Percentiles rank a stretch among this genome's conserved stretches.
phyloP scores from a whole-genome alignment of 805 yeast species.

The Yamadazyma laniorum region DNA sequence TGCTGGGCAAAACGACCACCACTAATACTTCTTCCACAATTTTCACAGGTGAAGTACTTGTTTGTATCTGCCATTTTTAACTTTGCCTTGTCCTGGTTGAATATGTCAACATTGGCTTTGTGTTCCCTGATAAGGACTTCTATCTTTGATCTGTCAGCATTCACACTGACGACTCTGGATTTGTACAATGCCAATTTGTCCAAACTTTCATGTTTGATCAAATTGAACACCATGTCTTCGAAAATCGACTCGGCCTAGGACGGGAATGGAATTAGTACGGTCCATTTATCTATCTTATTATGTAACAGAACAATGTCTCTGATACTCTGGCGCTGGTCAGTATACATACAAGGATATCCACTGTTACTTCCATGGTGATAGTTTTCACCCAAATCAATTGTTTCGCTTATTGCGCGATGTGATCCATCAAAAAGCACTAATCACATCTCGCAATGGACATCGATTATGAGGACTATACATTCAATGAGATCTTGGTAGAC shows the following conservation, averaged over 20 bases:
- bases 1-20: constrained; percentile 94
- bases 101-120: constrained; percentile 39
- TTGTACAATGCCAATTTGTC: constrained; percentile 22
- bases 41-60: constrained; percentile 70
- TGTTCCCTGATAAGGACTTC: constrained; percentile 15
- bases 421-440: no score
- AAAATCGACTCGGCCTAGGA: constrained; percentile 38
- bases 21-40: constrained; percentile 83
- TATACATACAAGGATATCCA: constrained; percentile 15
- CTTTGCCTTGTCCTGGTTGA: constrained; percentile 49
- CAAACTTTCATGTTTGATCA: constrained; percentile 32
- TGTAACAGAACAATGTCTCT: no score
- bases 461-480: constrained; percentile 5
- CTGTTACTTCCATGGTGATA: constrained; percentile 9
- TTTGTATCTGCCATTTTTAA: constrained; percentile 44
- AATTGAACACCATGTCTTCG: constrained; percentile 31
- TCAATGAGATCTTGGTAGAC: constrained; percentile 6
- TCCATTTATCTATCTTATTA: neutral
- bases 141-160: constrained; percentile 9
- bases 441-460: no score
- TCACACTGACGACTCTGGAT: constrained; percentile 18
- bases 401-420: no score
- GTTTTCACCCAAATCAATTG: no score
- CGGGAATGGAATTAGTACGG: constrained; percentile 14
- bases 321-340: no score